Evolutionary conservation across 805 yeast genomes (phyloP), one percentile per base, ranked within the genome.

Genomic region (Blastobotrys mokoenaii): DNA sequence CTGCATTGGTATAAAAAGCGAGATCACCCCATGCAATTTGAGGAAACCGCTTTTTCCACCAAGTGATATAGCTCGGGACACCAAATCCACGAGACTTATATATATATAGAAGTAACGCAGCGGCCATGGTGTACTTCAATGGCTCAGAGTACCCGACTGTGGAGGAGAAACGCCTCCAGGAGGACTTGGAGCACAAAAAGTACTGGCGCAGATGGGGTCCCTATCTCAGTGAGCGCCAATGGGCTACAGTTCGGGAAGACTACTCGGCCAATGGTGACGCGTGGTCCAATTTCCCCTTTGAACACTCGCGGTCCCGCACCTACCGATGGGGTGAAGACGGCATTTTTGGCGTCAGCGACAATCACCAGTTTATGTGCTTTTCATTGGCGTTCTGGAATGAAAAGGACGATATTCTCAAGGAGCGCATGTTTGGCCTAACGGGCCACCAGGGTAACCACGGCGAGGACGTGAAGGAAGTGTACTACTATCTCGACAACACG

Each of bases 271-370:
- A 79, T 53, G 97, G 97, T 37, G 87, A 87, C 54, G 96, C 96
- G 2, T 88, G 97, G 97, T 72, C 78, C 33, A 77, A 79, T 54
- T 88, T 88, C 64, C 85, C 94, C 6, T 87, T 86, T 61, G 94
- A 85, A 48, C 87, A 85, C 49, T 82, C 94, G 1, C 72, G 79
- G 48, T 76, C 88, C 17, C 70, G 97, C 52, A 77, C 85, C 11
- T 88, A 84, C 62, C 72, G 97, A 38, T 88, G 97, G 97, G 95
- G 96, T 36, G 97, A 89, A 63, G 96, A 88, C 61, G 97, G 97
- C 1, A 68, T 88, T 54, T 94, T 90, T 9, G 97, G 97, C 41
- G 82, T 85, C 16, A 76, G 84, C 50, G 97, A 88, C 61, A 77
- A 84, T 50, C 87, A 83, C 58, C 96, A 85, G 59, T 64, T 76